phyloP scores from a whole-genome alignment of 176 grass and related monocot genomes.

The Neostapfia colusana region DNA sequence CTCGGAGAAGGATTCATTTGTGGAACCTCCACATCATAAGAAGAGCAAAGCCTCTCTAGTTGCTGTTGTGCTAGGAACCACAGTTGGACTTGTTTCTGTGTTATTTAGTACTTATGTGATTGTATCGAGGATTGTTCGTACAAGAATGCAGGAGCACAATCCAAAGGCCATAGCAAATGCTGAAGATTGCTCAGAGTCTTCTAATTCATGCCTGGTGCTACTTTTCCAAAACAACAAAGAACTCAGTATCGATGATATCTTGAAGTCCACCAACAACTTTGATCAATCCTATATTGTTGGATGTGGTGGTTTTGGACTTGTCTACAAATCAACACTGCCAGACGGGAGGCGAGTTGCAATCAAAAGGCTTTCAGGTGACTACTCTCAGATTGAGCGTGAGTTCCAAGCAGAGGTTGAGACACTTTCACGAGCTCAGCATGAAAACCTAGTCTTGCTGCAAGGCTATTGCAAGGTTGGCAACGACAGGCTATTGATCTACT shows the following conservation, averaged over 20 bases:
- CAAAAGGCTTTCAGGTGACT: constrained; percentile 88
- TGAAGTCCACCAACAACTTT: constrained; percentile 92
- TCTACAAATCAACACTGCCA: constrained; percentile 78
- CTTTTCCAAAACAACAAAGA: constrained; percentile 90
- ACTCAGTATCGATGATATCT: constrained; percentile 69
- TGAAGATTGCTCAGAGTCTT: constrained; percentile 66
- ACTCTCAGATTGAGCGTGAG: constrained; percentile 88
- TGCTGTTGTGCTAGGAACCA: constrained; percentile 54
- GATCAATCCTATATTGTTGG: constrained; percentile 82
- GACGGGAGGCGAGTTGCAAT: constrained; percentile 75
- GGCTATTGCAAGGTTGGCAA: constrained; percentile 85
- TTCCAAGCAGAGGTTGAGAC: constrained; percentile 93
- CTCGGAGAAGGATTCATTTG: background rate
- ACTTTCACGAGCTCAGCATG: constrained; percentile 78
- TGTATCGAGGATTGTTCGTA: constrained; percentile 48
- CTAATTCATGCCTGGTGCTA: constrained; percentile 63
- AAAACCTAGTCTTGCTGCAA: constrained; percentile 81
- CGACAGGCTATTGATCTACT: constrained; percentile 86
- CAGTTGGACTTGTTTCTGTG: constrained; percentile 48
- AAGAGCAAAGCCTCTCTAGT: constrained; percentile 52
- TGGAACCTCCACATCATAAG: constrained; percentile 5
- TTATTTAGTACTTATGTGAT: constrained; percentile 48
- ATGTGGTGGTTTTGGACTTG: constrained; percentile 88
- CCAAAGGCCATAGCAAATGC: constrained; percentile 76
- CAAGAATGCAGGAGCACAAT: constrained; percentile 62